Conservation (phyloP, 2,329 filamentous ascomycete species). For the Thelonectria olida region DNA sequence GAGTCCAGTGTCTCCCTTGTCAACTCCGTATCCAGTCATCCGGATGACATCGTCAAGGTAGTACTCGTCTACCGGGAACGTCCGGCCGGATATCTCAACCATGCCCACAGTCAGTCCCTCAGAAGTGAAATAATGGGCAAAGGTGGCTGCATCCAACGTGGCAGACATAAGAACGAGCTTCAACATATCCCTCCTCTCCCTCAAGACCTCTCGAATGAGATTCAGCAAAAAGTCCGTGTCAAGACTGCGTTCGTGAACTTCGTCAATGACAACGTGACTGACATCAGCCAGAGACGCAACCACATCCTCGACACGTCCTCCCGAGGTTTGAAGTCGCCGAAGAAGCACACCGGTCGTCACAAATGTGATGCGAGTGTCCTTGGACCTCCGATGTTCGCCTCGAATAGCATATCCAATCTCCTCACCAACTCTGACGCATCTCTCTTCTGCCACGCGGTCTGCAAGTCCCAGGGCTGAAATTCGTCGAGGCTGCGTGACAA, state of each 20-base stretch:
- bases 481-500: slow-evolving; percentile 93
- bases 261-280: slow-evolving; percentile 94
- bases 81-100: slow-evolving; percentile 88
- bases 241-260: slow-evolving; percentile 94
- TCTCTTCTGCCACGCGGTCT: slow-evolving; percentile 92
- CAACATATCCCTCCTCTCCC: slow-evolving; percentile 77
- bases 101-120: slow-evolving; percentile 75
- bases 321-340: slow-evolving; percentile 88
- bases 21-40: slow-evolving; percentile 75
- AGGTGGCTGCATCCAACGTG: slow-evolving; percentile 88
- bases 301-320: slow-evolving; percentile 81
- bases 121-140: slow-evolving; percentile 82
- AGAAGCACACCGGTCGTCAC: slow-evolving; percentile 95
- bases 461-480: slow-evolving; percentile 95
- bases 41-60: slow-evolving; percentile 89
- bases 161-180: slow-evolving; percentile 97
- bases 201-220: slow-evolving; percentile 83
- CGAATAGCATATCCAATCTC: slow-evolving; percentile 94
- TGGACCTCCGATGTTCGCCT: slow-evolving; percentile 82
- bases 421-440: slow-evolving; percentile 81
- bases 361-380: slow-evolving; percentile 88
- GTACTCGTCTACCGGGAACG: slow-evolving; percentile 88
- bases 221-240: slow-evolving; percentile 95
- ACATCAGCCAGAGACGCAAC: slow-evolving; percentile 85
- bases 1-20: slow-evolving; percentile 56